Evolutionary conservation across 768 basidiomycete species (phyloP), one percentile per base, ranked within the genome.

Genomic region (Psilocybe tampanensis): DNA sequence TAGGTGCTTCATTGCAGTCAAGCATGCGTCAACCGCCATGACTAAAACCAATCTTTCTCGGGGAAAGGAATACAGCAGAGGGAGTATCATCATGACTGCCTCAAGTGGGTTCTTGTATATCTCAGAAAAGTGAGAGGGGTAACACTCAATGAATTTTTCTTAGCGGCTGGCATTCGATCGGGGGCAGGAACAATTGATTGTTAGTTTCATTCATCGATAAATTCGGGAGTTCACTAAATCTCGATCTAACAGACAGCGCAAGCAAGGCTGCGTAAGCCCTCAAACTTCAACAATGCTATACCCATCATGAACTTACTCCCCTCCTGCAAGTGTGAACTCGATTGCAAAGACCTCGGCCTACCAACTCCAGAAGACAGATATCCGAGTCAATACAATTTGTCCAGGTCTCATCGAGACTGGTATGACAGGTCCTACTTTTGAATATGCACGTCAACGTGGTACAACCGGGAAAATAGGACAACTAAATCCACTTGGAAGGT

Each of bases 361-460:
- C 69, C 90, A 94, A 70, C 80, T 96, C 21, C 81, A 87, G 61
- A 88, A 81, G 68, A 88, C 86, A 1, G 89, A 94, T 71, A 82
- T 98, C 61, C 90, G 95, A 43, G 88, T 97, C 60, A 96, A 94
- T 71, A 79, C 88, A 43, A 86, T 97, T 63, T 95, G 94, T 66
- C 95, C 95, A 5, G 95, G 94, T 13, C 74, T 97, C 55, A 94
- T 97, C 66, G 91, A 96, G 76, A 98, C 95, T 8, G 90, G 88
- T 48, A 97, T 98, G 93, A 95, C 95, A 2, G 75, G 72, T 47
- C 67, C 62, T n/a, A 80, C 88, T 29, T 98, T 98, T 65, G 84
- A 90, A 23, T 80, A 80, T 47, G 95, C 95, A 24, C 85, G 89
- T 21, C 70, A 84, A 56, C 82, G 86, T 22, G 95, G 95, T 8